These are phyloP conservation scores for Malassezia psittaci DNA, from an alignment of 1,284 basidiomycete genomes.

Conservation along the genomic window DNA sequence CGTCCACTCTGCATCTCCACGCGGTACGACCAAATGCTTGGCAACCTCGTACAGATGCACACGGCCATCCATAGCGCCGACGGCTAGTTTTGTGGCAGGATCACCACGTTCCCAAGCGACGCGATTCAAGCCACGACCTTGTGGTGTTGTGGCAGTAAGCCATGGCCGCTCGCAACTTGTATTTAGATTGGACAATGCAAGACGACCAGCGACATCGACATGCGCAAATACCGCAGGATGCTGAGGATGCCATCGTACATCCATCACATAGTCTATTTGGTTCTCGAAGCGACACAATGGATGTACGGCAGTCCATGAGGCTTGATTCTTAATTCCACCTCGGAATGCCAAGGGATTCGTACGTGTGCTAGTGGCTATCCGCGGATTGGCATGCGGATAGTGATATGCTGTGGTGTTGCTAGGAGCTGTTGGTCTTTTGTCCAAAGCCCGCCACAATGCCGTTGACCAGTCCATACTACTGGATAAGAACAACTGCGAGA, in stretches of 20 bases:
- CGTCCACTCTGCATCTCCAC: constrained; percentile 27
- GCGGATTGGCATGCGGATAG: constrained; percentile 16
- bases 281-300: constrained; percentile 17
- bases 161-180: constrained; percentile 63
- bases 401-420: neutral
- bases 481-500: constrained; percentile 82
- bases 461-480: constrained; percentile 41
- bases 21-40: constrained; percentile 18
- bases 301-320: constrained; percentile 6
- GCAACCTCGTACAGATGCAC: constrained; percentile 69
- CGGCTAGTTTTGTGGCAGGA: constrained; percentile 56
- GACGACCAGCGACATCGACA: constrained; percentile 85
- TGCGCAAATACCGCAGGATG: constrained; percentile 88
- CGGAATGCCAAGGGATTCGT: constrained; percentile 18
- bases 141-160: constrained; percentile 12
- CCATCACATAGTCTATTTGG: constrained; percentile 67
- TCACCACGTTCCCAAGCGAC: constrained; percentile 72
- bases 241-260: constrained; percentile 89
- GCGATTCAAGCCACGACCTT: constrained; percentile 80
- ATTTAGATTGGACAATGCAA: constrained; percentile 95
- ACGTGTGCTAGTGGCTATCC: constrained; percentile 16
- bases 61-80: constrained; percentile 82
- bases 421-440: neutral
- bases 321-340: neutral
- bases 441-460: constrained; percentile 28